Percentiles rank a stretch among this genome's conserved stretches.
phyloP scores from a whole-genome alignment of 768 basidiomycete genomes.

The Russula abietina region DNA sequence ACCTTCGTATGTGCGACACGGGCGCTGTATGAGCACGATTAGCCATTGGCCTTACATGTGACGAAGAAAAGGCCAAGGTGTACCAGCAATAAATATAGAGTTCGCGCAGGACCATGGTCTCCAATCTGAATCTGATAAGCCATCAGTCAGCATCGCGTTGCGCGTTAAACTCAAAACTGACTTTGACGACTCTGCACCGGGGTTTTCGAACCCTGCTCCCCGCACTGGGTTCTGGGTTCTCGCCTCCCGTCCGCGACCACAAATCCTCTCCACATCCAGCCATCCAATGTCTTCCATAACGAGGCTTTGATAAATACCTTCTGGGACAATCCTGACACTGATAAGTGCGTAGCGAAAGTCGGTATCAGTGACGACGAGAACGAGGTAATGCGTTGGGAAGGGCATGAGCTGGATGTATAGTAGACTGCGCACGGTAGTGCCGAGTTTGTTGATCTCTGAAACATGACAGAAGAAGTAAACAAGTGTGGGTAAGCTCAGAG shows the following conservation, averaged over 20 bases:
- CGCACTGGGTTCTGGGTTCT: conserved; percentile 31
- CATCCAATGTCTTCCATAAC: conserved; percentile 74
- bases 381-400: conserved; percentile 78
- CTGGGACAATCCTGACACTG: conserved; percentile 49
- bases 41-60: neutral
- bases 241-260: conserved; percentile 31
- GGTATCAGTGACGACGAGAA: conserved; percentile 72
- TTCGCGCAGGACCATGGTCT: conserved; percentile 67
- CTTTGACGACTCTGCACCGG: conserved; percentile 11
- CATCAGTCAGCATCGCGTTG: neutral
- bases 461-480: conserved; percentile 3
- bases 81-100: conserved; percentile 87
- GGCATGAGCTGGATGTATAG: conserved; percentile 74
- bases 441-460: conserved; percentile 66
- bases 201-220: conserved; percentile 16
- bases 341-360: conserved; percentile 81
- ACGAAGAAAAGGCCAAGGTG: conserved; percentile 18
- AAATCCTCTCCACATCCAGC: conserved; percentile 68
- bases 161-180: neutral
- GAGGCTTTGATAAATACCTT: conserved; percentile 53
- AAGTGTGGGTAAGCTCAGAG: neutral
- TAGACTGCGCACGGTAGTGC: conserved; percentile 50
- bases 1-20: conserved; percentile 87
- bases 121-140: conserved; percentile 51
- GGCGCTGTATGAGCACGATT: conserved; percentile 44